Base-by-base conservation (phyloP, 306 rosid genomes). In the Cicer yamashitae region DNA sequence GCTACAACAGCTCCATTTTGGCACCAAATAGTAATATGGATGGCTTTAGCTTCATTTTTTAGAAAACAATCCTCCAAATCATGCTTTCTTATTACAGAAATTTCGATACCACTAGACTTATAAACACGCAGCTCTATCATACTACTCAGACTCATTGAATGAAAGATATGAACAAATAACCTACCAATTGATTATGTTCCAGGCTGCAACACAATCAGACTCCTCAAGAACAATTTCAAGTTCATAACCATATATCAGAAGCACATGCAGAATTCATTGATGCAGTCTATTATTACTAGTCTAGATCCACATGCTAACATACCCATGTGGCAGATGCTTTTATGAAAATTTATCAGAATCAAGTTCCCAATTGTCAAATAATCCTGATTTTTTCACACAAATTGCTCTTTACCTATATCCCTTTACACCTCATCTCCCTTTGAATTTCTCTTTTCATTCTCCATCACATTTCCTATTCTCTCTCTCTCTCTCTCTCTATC, bases 251-350 rank as follows among this genome's bases (percentile, higher is more conserved):
- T 54, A 17, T 38, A 40, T 30, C 70, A 78, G 41, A 51, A 68
- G 61, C 83, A 56, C 47, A 44, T 44, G 71, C 65, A 43, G 39
- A 73, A 73, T 10, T 63, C 51, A 34, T 22, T 6, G 70, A 68
- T 78, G 46, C 74, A 45, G 40, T 66, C 60, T 56, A 40, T 12
- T 39, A 48, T 25, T 50, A 59, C 60, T 53, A 48, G 76, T 53
- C 54, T 61, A 79, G 60, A 79, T 25, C 60, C 67, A 57, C 40
- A 64, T 63, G 54, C 15, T 62, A n/a, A 54, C 56, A 66, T 13
- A 17, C 34, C 20, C 66, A 54, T 39, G 37, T 22, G 7, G 38
- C 7, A 7, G 37, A 46, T 48, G 54, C 11, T 48, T 63, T 20
- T 34, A 41, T 58, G 39, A 56, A 74, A 67, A 64, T 6, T 60